Evolutionary conservation across 1,284 basidiomycete genomes (phyloP).

Genomic region (Cystobasidiaceae sp.): DNA sequence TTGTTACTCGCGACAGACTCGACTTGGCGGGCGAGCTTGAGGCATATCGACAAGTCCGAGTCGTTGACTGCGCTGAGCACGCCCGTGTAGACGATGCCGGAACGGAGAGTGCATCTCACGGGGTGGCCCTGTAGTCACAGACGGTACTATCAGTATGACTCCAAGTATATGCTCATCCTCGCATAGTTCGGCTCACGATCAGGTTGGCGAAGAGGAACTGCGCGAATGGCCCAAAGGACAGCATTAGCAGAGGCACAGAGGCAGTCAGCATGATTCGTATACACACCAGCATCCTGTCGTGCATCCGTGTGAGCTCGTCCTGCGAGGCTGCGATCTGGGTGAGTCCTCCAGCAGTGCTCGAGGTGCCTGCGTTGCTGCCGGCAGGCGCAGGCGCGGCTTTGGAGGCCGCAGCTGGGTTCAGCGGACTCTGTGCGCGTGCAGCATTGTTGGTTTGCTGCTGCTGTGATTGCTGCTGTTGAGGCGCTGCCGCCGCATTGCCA

Average conservation of each 20-base stretch:
- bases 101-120: slow-evolving; percentile 21
- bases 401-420: not conserved
- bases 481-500: not conserved
- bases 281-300: slow-evolving; percentile 29
- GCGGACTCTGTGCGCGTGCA: not conserved
- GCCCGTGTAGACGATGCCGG: slow-evolving; percentile 12
- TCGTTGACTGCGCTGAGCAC: slow-evolving; percentile 19
- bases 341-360: not conserved
- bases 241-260: not conserved
- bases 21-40: slow-evolving; percentile 17
- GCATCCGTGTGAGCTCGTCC: slow-evolving; percentile 15
- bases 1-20: not conserved
- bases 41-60: not conserved
- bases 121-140: slow-evolving; percentile 32
- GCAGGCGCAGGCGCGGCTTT: not conserved
- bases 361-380: not conserved
- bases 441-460: not conserved
- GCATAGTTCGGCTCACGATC: slow-evolving; percentile 36
- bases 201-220: slow-evolving; percentile 35
- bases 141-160: not conserved
- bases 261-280: not conserved
- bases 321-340: not conserved
- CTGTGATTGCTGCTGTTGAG: slow-evolving; percentile 7
- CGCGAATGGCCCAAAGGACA: not conserved
- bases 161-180: no score